A percentile compares a stretch with the other conserved stretches of the same genome.
Conservation (phyloP, 2,329 filamentous ascomycete species). For the Stemphylium lycopersici region DNA sequence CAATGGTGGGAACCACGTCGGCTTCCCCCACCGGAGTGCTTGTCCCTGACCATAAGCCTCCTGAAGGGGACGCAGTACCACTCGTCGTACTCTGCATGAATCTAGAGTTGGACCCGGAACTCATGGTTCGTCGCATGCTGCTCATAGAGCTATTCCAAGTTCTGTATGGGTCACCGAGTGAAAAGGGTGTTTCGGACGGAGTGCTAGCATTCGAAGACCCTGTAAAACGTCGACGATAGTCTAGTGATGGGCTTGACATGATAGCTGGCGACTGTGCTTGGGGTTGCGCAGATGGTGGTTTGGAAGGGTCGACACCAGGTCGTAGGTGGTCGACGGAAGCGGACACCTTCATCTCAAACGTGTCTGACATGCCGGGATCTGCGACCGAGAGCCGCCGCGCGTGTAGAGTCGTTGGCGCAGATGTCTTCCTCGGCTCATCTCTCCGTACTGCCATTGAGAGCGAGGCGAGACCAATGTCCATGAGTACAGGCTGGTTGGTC, state of each 20-base stretch:
- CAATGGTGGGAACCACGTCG: constrained; percentile 46
- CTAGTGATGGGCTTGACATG: constrained; percentile 34
- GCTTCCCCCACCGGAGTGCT: constrained; percentile 26
- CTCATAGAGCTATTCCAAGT: constrained; percentile 48
- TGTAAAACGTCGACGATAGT: constrained; percentile 29
- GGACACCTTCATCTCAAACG: constrained; percentile 77
- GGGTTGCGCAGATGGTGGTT: constrained; percentile 18
- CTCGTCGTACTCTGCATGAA: constrained; percentile 25
- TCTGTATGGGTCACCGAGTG: constrained; percentile 36
- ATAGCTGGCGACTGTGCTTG: constrained; percentile 41
- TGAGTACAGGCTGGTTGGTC: constrained; percentile 86
- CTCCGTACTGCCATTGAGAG: constrained; percentile 75
- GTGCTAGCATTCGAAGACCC: constrained; percentile 30
- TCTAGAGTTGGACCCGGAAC: constrained; percentile 35
- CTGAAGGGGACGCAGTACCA: constrained; percentile 31
- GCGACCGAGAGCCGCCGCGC: constrained; percentile 50
- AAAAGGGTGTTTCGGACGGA: constrained; percentile 39
- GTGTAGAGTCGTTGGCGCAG: constrained; percentile 25
- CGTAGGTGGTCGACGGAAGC: constrained; percentile 77
- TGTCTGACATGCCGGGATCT: constrained; percentile 57
- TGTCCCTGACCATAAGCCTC: constrained; percentile 51
- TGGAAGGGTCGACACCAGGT: constrained; percentile 53
- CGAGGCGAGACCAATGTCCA: constrained; percentile 89
- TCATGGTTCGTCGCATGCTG: constrained; percentile 49
- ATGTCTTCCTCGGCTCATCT: constrained; percentile 35